Base-by-base conservation (phyloP, 768 basidiomycete genomes). In the Glaciozyma antarctica region DNA sequence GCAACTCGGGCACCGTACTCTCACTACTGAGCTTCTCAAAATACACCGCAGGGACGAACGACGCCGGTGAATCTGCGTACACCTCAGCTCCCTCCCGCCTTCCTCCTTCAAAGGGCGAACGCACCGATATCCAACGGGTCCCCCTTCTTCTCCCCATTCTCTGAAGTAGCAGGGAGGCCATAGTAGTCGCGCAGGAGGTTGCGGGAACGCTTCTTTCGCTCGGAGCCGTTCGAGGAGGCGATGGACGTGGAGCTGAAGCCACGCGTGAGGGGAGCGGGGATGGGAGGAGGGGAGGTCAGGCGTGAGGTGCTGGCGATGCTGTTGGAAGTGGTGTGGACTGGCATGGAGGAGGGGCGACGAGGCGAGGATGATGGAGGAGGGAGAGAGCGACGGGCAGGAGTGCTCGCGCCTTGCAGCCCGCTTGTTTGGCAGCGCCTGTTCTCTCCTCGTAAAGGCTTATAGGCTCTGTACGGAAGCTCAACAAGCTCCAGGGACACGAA, bases 121-220 rank as follows among this genome's bases (percentile, higher is more conserved):
- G 57, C 28, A 72, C 73, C 73, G 9, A 91, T 78, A 71, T 88
- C 87, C 87, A 90, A 88, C 19, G 88, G 87, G 75, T 90, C 56
- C 4, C 48, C 64, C 47, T 28, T 58, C 52, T 51, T 34, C n/a
- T 41, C 41, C 41, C 24, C 49, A 1, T 55, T 89, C 60, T 80
- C 41, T 83, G 83, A 0, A 85, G 85, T n/a, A 88, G 78, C n/a
- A 22, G 85, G 87, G 32, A 93, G 77, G 8, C 89, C 88, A 80
- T 93, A 93, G 73, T 93, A 90, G 70, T 88, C 89, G 72, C 90
- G 80, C 59, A 92, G 73, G 57, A 91, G 75, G 74, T 90, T 88
- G 70, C 86, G 80, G 17, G 89, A 89, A 21, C 85, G 80, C 24
- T 81, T 78, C 72, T 84, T 85, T 16, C 61, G 49, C 12, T 57